A percentile compares a stretch with the other conserved stretches of the same genome.
Conservation (phyloP, 345 rosid species). For the Mallotus nudiflorus region DNA sequence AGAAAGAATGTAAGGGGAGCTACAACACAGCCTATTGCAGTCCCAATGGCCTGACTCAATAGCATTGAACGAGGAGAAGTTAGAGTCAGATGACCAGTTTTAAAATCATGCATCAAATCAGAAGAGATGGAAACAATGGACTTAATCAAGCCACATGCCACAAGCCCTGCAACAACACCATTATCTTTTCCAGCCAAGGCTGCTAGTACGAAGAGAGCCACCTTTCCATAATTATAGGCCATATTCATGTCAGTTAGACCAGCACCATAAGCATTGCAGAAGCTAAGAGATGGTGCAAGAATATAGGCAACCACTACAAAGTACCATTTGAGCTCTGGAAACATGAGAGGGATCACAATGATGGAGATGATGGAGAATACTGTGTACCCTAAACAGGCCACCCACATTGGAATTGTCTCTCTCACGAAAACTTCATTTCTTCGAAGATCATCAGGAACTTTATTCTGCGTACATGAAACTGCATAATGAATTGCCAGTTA, state of each 20-base stretch:
- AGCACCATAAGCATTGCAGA: constrained; percentile 96
- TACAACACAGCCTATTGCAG: constrained; percentile 80
- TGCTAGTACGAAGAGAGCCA: constrained; percentile 79
- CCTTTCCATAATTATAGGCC: constrained; percentile 94
- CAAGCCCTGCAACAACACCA: constrained; percentile 85
- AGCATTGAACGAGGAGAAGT: constrained; percentile 95
- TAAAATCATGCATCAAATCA: constrained; percentile 94
- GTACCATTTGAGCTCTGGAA: constrained; percentile 91
- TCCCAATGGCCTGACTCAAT: constrained; percentile 79
- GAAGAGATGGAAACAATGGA: constrained; percentile 84
- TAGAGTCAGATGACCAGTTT: constrained; percentile 82
- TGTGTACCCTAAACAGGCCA: constrained; percentile 67
- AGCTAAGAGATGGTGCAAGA: constrained; percentile 84
- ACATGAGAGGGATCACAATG: constrained; percentile 72
- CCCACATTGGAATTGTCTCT: constrained; percentile 80
- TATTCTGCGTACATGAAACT: constrained; percentile 34
- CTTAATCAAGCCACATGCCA: constrained; percentile 88
- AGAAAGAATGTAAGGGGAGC: constrained; percentile 85
- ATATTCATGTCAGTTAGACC: constrained; percentile 98
- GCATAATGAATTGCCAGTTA: neutral
- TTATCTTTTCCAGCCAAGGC: constrained; percentile 61
- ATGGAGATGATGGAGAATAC: constrained; percentile 69
- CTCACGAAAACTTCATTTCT: constrained; percentile 64
- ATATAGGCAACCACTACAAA: constrained; percentile 78
- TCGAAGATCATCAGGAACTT: constrained; percentile 33